Conservation (phyloP, 805 yeast species). For the Limtongia smithiae region DNA sequence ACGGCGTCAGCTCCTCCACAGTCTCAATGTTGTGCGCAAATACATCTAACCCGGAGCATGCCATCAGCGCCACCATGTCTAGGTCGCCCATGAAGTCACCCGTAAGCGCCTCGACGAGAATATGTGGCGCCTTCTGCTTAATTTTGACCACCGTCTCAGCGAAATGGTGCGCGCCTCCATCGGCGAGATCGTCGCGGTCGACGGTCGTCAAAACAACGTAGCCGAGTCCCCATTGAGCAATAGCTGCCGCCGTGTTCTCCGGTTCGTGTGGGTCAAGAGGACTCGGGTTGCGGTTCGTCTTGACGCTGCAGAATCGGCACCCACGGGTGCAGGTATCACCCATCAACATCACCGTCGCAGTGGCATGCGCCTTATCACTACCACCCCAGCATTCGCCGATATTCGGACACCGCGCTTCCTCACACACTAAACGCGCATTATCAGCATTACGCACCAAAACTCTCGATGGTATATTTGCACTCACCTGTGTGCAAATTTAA, state of each 20-base stretch:
- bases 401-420: constrained; percentile 98
- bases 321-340: constrained; percentile 99
- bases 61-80: constrained; percentile 72
- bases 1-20: constrained; percentile 91
- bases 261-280: constrained; percentile 96
- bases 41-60: constrained; percentile 85
- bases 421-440: constrained; percentile 62
- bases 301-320: constrained; percentile 97
- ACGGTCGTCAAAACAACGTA: constrained; percentile 96
- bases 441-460: not conserved
- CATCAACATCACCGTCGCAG: constrained; percentile 95
- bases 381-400: constrained; percentile 99
- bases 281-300: constrained; percentile 82
- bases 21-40: constrained; percentile 97
- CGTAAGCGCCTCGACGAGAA: constrained; percentile 84
- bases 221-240: constrained; percentile 96
- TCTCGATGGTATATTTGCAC: too few relatives aligned
- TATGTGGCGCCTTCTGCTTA: constrained; percentile 84
- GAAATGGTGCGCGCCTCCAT: constrained; percentile 91
- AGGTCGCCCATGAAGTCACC: constrained; percentile 96
- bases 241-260: constrained; percentile 95
- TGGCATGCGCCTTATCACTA: constrained; percentile 78
- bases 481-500: constrained; percentile 69
- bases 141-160: constrained; percentile 82
- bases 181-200: constrained; percentile 89